phyloP scores from a whole-genome alignment of 108 stramenopile genomes.

The Craspedostauros australis region DNA sequence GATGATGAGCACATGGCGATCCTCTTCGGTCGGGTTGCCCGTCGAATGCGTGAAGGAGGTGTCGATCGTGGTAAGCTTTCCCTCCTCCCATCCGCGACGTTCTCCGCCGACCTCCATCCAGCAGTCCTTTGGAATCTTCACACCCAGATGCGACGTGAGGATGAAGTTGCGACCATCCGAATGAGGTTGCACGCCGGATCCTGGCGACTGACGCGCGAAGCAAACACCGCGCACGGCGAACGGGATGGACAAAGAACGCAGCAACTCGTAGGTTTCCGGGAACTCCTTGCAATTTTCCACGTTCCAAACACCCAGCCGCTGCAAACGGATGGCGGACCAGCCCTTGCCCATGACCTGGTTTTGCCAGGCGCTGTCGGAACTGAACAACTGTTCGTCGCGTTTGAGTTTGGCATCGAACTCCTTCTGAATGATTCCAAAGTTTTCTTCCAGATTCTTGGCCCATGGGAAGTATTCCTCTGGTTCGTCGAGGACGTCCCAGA shows the following conservation, averaged over 20 bases:
- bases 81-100: conserved; percentile 57
- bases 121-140: conserved; percentile 67
- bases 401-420: conserved; percentile 68
- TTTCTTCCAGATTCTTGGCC: conserved; percentile 71
- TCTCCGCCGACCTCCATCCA: conserved; percentile 81
- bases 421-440: conserved; percentile 61
- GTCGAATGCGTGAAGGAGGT: conserved; percentile 91
- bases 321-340: conserved; percentile 86
- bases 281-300: conserved; percentile 77
- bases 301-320: conserved; percentile 90
- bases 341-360: conserved; percentile 87
- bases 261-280: conserved; percentile 74
- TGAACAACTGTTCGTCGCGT: conserved; percentile 33
- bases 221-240: conserved; percentile 92
- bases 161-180: conserved; percentile 93
- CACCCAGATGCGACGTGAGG: conserved; percentile 84
- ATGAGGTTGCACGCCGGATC: conserved; percentile 83
- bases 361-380: conserved; percentile 75
- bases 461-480: conserved; percentile 64
- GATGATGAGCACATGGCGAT: conserved; percentile 89
- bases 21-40: conserved; percentile 68
- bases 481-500: conserved; percentile 64
- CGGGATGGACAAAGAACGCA: conserved; percentile 74
- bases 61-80: conserved; percentile 77
- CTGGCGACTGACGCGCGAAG: conserved; percentile 82